Conservation (phyloP, 2,329 filamentous ascomycete species). For the Xylaria hypoxylon region DNA sequence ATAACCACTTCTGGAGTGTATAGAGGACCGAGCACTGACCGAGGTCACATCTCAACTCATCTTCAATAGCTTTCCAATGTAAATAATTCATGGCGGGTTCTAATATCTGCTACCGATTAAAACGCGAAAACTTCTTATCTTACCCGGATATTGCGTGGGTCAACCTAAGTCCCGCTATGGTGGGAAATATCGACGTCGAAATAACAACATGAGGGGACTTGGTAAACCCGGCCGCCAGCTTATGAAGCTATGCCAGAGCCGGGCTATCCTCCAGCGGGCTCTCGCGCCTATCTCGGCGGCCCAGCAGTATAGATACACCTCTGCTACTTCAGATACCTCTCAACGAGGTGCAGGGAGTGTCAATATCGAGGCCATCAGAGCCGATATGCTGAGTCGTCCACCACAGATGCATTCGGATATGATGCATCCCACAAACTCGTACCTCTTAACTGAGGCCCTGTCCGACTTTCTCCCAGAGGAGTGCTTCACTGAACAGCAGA, state of each 20-base stretch:
- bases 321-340: constrained; percentile 3
- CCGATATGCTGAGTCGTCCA: constrained; percentile 45
- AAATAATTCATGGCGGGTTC: background rate
- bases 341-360: constrained; percentile 1
- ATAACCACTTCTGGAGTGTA: no score
- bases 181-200: constrained; percentile 10
- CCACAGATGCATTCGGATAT: constrained; percentile 43
- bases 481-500: constrained; percentile 23
- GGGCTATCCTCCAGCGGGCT: background rate
- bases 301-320: constrained; percentile 14
- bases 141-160: no score
- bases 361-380: constrained; percentile 42
- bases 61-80: background rate
- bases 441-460: constrained; percentile 74
- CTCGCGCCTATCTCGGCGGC: constrained; percentile 1
- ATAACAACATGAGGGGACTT: constrained; percentile 30
- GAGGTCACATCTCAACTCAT: constrained; percentile 10
- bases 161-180: background rate
- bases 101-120: no score
- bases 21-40: no score
- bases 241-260: constrained; percentile 12
- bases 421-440: constrained; percentile 69
- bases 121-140: no score
- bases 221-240: constrained; percentile 17
- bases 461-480: constrained; percentile 61